Conservation (phyloP, 768 basidiomycete species). For the Dioszegia aurantiaca region DNA sequence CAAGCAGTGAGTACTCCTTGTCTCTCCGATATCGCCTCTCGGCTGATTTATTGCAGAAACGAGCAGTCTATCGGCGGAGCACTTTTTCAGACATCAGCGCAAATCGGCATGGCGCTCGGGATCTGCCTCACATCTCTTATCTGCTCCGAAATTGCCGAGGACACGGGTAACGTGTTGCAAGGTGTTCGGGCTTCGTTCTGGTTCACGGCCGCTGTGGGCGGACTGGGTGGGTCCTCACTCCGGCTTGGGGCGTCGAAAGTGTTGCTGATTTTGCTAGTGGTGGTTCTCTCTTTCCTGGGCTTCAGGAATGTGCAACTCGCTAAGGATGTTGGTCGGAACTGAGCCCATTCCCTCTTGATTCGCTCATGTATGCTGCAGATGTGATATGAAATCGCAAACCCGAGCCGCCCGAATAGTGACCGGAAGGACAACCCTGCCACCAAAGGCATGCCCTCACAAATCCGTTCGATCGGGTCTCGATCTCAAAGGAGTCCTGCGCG, state of each 20-base stretch:
- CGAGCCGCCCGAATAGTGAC: no score
- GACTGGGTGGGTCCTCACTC: conserved; percentile 14
- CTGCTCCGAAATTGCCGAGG: conserved; percentile 8
- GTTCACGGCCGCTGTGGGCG: conserved; percentile 14
- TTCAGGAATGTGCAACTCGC: conserved; percentile 25
- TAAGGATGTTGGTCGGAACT: conserved; percentile 20
- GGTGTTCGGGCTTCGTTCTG: conserved; percentile 21
- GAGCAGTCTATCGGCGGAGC: conserved; percentile 28
- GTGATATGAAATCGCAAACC: no score
- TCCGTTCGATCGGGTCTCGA: no score
- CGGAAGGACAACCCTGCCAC: no score
- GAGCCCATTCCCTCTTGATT: no score
- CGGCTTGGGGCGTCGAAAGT: not conserved
- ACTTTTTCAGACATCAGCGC: conserved; percentile 31
- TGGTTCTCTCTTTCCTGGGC: conserved; percentile 13
- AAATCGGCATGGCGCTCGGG: conserved; percentile 27
- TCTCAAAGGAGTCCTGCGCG: no score
- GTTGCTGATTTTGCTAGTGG: conserved; percentile 1
- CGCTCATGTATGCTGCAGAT: no score
- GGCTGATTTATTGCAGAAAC: not conserved
- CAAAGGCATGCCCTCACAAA: no score
- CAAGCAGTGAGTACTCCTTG: conserved; percentile 21
- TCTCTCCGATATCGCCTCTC: not conserved
- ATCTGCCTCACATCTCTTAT: conserved; percentile 26
- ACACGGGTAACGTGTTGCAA: conserved; percentile 16